Evolutionary conservation across 306 rosid genomes (phyloP).

Genomic region (Acmispon strigosus): DNA sequence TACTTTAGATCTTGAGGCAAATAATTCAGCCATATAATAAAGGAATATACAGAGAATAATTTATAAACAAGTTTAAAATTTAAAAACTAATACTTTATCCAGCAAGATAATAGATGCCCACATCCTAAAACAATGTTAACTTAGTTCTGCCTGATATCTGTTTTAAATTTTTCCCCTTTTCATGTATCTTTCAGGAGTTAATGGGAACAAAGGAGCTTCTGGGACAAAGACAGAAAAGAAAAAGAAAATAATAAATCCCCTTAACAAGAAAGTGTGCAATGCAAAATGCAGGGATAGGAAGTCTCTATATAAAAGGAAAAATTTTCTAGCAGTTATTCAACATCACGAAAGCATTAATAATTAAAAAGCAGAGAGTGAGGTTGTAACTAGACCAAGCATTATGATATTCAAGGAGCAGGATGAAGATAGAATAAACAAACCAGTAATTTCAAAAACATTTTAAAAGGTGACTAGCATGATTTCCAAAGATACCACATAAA

Average conservation of each 20-base stretch:
- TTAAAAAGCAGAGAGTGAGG: background rate
- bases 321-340: background rate
- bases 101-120: background rate
- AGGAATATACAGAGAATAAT: no score
- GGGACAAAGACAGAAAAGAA: no score
- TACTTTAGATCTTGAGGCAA: no score
- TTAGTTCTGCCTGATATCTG: background rate
- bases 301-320: background rate
- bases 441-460: background rate
- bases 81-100: background rate
- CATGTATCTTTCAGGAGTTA: background rate
- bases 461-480: constrained; percentile 1
- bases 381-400: background rate
- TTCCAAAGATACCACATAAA: background rate
- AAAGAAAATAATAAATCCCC: background rate
- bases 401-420: background rate
- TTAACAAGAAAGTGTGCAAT: background rate
- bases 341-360: background rate
- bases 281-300: background rate
- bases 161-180: no score
- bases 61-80: background rate
- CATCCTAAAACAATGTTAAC: background rate
- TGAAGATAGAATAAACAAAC: background rate
- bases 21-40: no score
- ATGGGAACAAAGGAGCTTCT: background rate